phyloP scores from a whole-genome alignment of 2,329 filamentous ascomycete genomes.

The Aaosphaeria arxii region DNA sequence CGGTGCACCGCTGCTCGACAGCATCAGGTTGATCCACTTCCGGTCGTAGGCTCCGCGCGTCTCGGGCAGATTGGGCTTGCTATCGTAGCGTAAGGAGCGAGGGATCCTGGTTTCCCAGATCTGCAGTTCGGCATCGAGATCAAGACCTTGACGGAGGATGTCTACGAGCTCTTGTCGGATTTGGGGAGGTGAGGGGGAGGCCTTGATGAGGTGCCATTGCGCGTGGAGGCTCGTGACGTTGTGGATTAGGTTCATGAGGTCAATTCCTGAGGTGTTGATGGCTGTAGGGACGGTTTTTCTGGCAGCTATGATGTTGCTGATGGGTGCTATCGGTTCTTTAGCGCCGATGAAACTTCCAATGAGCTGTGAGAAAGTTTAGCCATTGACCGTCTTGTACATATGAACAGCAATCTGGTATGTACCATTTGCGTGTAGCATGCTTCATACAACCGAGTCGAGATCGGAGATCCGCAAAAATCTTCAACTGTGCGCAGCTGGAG shows the following conservation, averaged over 20 bases:
- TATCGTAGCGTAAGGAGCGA: conserved; percentile 15
- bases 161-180: conserved; percentile 17
- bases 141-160: conserved; percentile 18
- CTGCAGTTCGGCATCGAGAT: conserved; percentile 23
- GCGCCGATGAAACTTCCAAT: conserved; percentile 23
- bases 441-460: conserved; percentile 26
- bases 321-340: conserved; percentile 19
- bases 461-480: conserved; percentile 18
- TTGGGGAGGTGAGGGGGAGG: conserved; percentile 8
- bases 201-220: conserved; percentile 24
- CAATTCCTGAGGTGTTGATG: conserved; percentile 17
- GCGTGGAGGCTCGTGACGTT: conserved; percentile 21
- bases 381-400: neutral
- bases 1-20: conserved; percentile 20
- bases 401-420: neutral
- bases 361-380: conserved; percentile 9
- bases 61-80: conserved; percentile 20
- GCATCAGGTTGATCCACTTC: conserved; percentile 21
- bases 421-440: conserved; percentile 24
- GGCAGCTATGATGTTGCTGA: conserved; percentile 12
- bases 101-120: conserved; percentile 21
- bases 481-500: conserved; percentile 22
- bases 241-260: conserved; percentile 23
- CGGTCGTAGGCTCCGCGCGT: conserved; percentile 13
- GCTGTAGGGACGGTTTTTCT: conserved; percentile 12